phyloP scores from a whole-genome alignment of 352 stramenopile species.

The Phytophthora cryptogea region DNA sequence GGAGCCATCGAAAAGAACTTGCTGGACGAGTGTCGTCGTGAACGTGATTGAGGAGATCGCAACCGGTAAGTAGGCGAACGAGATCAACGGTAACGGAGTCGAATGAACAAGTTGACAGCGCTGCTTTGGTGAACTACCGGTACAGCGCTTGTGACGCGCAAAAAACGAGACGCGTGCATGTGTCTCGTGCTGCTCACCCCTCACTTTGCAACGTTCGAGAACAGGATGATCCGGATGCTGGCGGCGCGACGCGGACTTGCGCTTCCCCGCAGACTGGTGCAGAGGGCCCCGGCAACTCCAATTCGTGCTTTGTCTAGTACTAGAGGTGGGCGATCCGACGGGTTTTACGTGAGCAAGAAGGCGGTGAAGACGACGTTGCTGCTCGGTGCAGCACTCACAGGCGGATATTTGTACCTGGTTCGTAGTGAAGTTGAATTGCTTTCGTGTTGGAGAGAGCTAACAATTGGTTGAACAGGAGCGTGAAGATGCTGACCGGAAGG shows the following conservation, averaged over 20 bases:
- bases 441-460: background rate
- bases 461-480: slow-evolving; percentile 3
- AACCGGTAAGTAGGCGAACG: background rate
- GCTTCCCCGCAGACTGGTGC: slow-evolving; percentile 6
- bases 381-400: slow-evolving; percentile 18
- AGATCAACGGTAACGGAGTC: background rate
- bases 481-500: slow-evolving; percentile 18
- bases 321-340: slow-evolving; percentile 6
- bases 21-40: slow-evolving; percentile 7
- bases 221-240: slow-evolving; percentile 15
- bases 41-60: background rate
- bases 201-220: slow-evolving; percentile 3
- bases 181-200: slow-evolving; percentile 1
- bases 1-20: background rate
- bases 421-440: background rate
- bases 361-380: slow-evolving; percentile 18
- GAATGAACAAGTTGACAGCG: background rate
- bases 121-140: background rate
- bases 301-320: slow-evolving; percentile 17
- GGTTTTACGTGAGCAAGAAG: slow-evolving; percentile 26
- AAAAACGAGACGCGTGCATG: background rate
- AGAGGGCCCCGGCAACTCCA: background rate
- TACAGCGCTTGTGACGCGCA: slow-evolving; percentile 4
- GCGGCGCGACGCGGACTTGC: slow-evolving; percentile 1
- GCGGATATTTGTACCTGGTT: slow-evolving; percentile 24